Conservation (phyloP, 352 stramenopile species). For the Phytophthora sansomeana region DNA sequence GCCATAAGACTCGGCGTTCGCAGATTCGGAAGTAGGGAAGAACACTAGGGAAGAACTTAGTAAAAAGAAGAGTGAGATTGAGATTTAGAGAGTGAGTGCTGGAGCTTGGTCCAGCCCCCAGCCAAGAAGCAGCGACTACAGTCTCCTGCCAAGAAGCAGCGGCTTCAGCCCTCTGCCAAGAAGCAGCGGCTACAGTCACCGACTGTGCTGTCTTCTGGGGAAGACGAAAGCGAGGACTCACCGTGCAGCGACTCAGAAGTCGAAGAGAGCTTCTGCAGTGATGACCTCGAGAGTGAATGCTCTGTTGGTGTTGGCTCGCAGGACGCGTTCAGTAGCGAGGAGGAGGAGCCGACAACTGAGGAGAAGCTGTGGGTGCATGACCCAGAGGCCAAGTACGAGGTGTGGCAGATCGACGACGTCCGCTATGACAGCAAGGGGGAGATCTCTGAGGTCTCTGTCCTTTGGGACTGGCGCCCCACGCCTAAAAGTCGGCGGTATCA, state of each 20-base stretch:
- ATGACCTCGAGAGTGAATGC: not conserved
- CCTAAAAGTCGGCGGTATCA: not conserved
- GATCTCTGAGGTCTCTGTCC: not conserved
- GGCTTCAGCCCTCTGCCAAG: too few relatives aligned
- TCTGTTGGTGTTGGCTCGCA: too few relatives aligned
- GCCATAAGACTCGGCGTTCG: too few relatives aligned
- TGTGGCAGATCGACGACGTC: not conserved
- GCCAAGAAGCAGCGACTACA: too few relatives aligned
- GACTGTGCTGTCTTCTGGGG: not conserved
- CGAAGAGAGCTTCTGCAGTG: not conserved
- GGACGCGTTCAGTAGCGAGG: not conserved
- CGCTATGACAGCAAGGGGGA: not conserved
- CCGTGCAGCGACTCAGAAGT: not conserved
- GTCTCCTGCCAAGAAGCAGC: too few relatives aligned
- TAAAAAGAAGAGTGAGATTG: too few relatives aligned
- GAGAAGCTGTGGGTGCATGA: not conserved
- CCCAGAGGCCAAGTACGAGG: not conserved
- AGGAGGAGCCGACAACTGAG: not conserved
- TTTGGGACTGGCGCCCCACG: not conserved
- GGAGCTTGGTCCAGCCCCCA: too few relatives aligned
- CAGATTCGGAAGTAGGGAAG: too few relatives aligned
- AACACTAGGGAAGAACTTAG: too few relatives aligned
- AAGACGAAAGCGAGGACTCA: not conserved
- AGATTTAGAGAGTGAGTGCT: too few relatives aligned
- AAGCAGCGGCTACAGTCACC: too few relatives aligned